Conservation (phyloP, 176 grass and related monocot species). For the Zizania latifolia region DNA sequence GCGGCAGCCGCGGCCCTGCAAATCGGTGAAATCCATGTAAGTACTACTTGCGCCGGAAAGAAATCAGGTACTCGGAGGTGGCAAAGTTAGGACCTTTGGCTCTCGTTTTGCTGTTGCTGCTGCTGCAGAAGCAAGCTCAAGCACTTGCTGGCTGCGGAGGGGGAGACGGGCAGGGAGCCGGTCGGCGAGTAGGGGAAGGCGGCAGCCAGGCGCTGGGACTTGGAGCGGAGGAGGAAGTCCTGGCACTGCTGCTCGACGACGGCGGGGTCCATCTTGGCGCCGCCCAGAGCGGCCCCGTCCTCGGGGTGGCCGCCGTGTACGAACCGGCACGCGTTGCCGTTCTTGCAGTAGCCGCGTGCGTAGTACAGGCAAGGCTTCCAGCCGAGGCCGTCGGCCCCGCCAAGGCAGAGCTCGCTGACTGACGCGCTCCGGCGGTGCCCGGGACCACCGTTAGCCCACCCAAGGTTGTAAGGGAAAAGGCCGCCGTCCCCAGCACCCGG, state of each 20-base stretch:
- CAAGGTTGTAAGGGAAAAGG: slow-evolving; percentile 28
- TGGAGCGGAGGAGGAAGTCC: slow-evolving; percentile 78
- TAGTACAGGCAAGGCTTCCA: slow-evolving; percentile 96
- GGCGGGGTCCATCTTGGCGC: slow-evolving; percentile 33
- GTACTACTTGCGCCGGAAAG: neutral
- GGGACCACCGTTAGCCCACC: slow-evolving; percentile 36
- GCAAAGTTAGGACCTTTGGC: slow-evolving; percentile 52
- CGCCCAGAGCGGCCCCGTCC: slow-evolving; percentile 29
- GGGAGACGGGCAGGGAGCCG: slow-evolving; percentile 59
- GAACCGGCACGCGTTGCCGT: slow-evolving; percentile 75
- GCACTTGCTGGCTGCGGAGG: slow-evolving; percentile 66
- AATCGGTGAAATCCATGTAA: neutral
- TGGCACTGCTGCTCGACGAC: slow-evolving; percentile 56
- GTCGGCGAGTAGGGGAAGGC: slow-evolving; percentile 79
- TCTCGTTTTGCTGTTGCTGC: slow-evolving; percentile 95
- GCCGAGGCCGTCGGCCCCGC: slow-evolving; percentile 37
- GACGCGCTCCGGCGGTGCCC: slow-evolving; percentile 73
- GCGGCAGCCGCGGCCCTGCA: slow-evolving; percentile 59
- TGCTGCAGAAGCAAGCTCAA: slow-evolving; percentile 75
- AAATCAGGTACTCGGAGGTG: neutral
- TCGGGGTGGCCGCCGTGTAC: slow-evolving; percentile 68
- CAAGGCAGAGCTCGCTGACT: slow-evolving; percentile 76
- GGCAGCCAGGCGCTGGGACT: slow-evolving; percentile 66
- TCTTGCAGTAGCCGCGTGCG: slow-evolving; percentile 93
- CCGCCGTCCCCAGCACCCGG: slow-evolving; percentile 15